Conservation (phyloP, 2,329 filamentous ascomycete genomes). For the Shiraia bambusicola region DNA sequence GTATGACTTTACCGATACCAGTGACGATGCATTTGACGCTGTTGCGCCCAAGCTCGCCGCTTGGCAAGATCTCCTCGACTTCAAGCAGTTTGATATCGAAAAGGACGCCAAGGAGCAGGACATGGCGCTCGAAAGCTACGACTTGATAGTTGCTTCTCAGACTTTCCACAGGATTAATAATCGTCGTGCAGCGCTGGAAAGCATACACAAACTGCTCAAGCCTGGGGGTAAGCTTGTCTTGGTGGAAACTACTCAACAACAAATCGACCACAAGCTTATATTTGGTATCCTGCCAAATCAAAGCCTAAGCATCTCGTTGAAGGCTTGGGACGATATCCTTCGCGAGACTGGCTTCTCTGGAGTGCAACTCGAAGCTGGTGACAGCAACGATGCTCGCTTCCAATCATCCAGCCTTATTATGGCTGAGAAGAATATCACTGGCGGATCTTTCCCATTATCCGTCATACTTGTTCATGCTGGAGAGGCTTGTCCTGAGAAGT, state of each 20-base stretch:
- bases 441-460: background rate
- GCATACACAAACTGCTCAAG: too few species aligned
- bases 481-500: background rate
- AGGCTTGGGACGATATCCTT: background rate
- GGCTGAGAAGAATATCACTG: background rate
- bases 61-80: background rate
- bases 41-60: conserved; percentile 1
- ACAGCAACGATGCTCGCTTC: background rate
- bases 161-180: conserved; percentile 17
- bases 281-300: too few species aligned
- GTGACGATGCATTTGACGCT: conserved; percentile 15
- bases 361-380: background rate
- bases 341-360: background rate
- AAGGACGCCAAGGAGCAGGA: conserved; percentile 12
- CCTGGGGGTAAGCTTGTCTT: too few species aligned
- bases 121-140: conserved; percentile 7
- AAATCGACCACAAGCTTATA: too few species aligned
- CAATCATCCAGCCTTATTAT: background rate
- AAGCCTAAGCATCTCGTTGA: background rate
- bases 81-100: conserved; percentile 3
- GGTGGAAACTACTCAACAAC: too few species aligned
- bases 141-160: conserved; percentile 36
- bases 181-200: too few species aligned
- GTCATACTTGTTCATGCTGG: background rate
- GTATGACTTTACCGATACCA: conserved; percentile 25